A percentile compares a stretch with the other conserved stretches of the same genome.
Evolutionary conservation across 768 basidiomycete genomes (phyloP).

Genomic region (Polyporus arcularius): DNA sequence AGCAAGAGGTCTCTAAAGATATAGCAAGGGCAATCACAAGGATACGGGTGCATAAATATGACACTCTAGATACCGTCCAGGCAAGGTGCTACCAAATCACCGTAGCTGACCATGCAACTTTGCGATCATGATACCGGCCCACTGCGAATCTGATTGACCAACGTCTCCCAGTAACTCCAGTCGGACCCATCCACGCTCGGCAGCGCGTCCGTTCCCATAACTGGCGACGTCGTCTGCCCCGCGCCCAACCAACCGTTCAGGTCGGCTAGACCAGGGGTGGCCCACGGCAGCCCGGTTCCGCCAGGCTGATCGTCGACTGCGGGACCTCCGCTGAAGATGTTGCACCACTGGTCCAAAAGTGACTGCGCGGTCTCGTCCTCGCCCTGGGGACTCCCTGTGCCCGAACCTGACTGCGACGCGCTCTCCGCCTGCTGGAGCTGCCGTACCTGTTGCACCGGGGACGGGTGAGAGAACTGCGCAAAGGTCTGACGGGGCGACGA

Average conservation of each 20-base stretch:
- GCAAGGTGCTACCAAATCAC: not conserved
- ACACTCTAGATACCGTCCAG: too few species aligned
- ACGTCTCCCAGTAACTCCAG: slow-evolving; percentile 79
- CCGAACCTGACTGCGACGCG: slow-evolving; percentile 48
- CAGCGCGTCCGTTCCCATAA: slow-evolving; percentile 45
- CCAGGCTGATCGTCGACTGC: slow-evolving; percentile 35
- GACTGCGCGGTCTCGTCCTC: slow-evolving; percentile 79
- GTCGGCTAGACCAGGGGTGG: slow-evolving; percentile 56
- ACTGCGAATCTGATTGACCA: slow-evolving; percentile 58
- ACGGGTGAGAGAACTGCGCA: slow-evolving; percentile 9
- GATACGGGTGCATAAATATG: too few species aligned
- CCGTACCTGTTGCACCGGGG: slow-evolving; percentile 55
- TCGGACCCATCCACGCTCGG: slow-evolving; percentile 63
- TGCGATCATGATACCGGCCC: slow-evolving; percentile 30
- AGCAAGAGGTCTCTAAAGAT: too few species aligned
- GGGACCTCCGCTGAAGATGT: slow-evolving; percentile 70
- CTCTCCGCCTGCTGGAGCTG: slow-evolving; percentile 58
- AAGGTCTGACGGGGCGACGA: slow-evolving; percentile 7
- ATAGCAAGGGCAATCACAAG: too few species aligned
- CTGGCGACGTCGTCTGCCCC: slow-evolving; percentile 30
- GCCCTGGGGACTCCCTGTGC: slow-evolving; percentile 63
- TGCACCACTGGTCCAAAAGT: slow-evolving; percentile 83
- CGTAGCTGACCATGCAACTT: not conserved
- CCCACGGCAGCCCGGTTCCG: slow-evolving; percentile 52
- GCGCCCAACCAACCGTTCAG: slow-evolving; percentile 58